Percentiles rank a stretch among this genome's conserved stretches.
Evolutionary conservation across 495 filamentous ascomycete species (phyloP).

Genomic region (Neurospora discreta): DNA sequence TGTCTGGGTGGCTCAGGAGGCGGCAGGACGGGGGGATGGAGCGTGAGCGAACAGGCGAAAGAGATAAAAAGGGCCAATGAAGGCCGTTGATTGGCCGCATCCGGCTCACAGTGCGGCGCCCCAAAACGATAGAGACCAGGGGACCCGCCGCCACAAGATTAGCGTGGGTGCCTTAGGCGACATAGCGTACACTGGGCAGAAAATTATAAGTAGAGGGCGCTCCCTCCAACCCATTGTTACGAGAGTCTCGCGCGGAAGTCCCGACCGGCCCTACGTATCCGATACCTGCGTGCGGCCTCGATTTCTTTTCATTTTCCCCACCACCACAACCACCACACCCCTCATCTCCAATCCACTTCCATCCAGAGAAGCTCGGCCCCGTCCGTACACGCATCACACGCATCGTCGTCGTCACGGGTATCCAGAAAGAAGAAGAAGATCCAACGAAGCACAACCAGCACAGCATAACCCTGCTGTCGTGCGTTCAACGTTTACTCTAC

Average conservation of each 20-base stretch:
- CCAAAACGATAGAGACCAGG: conserved; percentile 19
- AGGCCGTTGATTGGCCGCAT: conserved; percentile 16
- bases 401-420: not conserved
- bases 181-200: conserved; percentile 8
- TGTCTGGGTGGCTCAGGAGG: conserved; percentile 12
- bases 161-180: conserved; percentile 25
- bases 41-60: conserved; percentile 7
- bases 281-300: conserved; percentile 27
- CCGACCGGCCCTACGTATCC: conserved; percentile 37
- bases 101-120: conserved; percentile 5
- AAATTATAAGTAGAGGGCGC: conserved; percentile 39
- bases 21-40: conserved; percentile 1
- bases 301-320: conserved; percentile 24
- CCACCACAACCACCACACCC: conserved; percentile 16
- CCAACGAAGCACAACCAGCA: conserved; percentile 17
- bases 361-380: conserved; percentile 2
- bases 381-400: not conserved
- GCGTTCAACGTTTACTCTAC: conserved; percentile 9
- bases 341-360: conserved; percentile 14
- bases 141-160: conserved; percentile 21
- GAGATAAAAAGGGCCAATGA: conserved; percentile 17
- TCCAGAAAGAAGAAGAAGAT: conserved; percentile 11
- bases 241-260: conserved; percentile 35
- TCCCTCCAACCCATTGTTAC: conserved; percentile 35
- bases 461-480: conserved; percentile 24